phyloP scores from a whole-genome alignment of 2,329 filamentous ascomycete species.

The Dendrostoma leiphaemia region DNA sequence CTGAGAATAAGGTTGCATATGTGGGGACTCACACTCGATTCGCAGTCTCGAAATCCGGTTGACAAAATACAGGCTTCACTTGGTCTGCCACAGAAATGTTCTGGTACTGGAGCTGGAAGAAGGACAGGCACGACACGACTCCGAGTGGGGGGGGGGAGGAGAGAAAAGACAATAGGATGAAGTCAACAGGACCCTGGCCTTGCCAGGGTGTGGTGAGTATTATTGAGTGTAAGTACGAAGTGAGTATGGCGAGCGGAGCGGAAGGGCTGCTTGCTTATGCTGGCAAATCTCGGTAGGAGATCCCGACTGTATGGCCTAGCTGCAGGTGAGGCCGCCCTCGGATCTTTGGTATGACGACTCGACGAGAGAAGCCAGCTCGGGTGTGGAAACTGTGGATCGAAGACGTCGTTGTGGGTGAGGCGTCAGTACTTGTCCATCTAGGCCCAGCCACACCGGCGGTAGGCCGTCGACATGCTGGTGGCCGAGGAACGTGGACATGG shows the following conservation, averaged over 20 bases:
- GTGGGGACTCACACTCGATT: constrained; percentile 7
- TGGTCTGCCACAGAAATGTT: too few relatives aligned
- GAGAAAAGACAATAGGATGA: background rate
- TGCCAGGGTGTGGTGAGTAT: background rate
- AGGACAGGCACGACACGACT: background rate
- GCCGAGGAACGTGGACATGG: too few relatives aligned
- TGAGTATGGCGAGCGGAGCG: background rate
- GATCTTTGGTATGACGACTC: background rate
- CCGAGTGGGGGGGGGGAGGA: background rate
- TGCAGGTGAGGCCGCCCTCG: background rate
- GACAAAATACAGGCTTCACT: background rate
- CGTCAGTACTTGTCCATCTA: too few relatives aligned
- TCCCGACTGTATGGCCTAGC: background rate
- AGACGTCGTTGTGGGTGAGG: too few relatives aligned
- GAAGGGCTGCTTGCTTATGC: background rate
- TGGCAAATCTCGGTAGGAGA: background rate
- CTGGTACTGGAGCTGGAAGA: background rate
- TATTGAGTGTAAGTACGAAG: too few relatives aligned
- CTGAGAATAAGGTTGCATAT: background rate
- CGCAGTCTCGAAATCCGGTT: background rate
- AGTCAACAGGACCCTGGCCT: background rate
- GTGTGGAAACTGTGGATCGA: background rate
- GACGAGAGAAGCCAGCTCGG: background rate
- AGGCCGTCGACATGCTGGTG: too few relatives aligned
- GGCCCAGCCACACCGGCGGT: too few relatives aligned